A percentile compares a stretch with the other conserved stretches of the same genome.
phyloP scores from a whole-genome alignment of 176 grass and related monocot genomes.

The Hordeum vulgare region MorexV3_pseudomolecules_assembly NC_058520.1:182456762-182457261 shows the following conservation, averaged over 20 bases:
- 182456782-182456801: not conserved
- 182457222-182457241: not conserved
- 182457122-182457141: not conserved
- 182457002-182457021: not conserved
- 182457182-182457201: not conserved
- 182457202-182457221: not conserved
- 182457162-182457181: not conserved
- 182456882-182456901: conserved; percentile 52
- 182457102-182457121: not conserved
- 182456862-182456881: conserved; percentile 57
- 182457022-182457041: not conserved
- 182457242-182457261: not conserved
- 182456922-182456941: not conserved
- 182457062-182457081: not conserved
- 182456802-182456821: not conserved
- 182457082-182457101: not conserved
- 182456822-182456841: conserved; percentile 70
- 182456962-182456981: not conserved
- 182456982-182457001: not conserved
- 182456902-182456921: conserved; percentile 41
- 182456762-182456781: not conserved
- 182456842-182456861: conserved; percentile 43
- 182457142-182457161: not conserved
- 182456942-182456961: not conserved
- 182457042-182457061: not conserved